Evolutionary conservation across 306 rosid species (phyloP), one percentile per base, ranked within the genome.

Genomic region (Sicyos baderoa): DNA sequence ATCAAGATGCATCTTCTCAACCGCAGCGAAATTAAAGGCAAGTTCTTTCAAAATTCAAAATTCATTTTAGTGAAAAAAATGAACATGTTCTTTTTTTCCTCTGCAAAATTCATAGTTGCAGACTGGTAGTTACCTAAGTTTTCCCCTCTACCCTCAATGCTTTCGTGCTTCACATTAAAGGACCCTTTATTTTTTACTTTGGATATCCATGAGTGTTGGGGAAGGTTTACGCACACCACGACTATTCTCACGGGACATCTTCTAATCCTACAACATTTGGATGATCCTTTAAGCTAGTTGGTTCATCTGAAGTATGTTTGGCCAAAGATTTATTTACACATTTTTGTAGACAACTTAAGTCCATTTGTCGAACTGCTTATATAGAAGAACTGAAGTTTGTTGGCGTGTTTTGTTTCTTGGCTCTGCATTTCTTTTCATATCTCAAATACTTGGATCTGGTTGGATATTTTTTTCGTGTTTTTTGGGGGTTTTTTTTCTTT

Each of bases 1-100:
- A 78, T 86, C 97, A 60, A 85, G 82, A 50, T 85, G 89, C 88
- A 78, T 82, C 70, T 90, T 94, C 81, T 86, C 96, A 44, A 73
- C 81, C 78, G 66, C 84, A 2, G 82, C 85, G 45, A 76, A 63
- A 72, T 71, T 82, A 29, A 81, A 94, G 99, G 99, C 78, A 83
- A 90, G 95, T 82, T 81, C 50, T 81, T 50, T 5, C 77, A 47
- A 49, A 40, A 40, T 40, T 40, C 11, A 40, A 7, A 40, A 9
- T 50, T 50, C 0, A 54, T 7, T 53, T 54, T 3, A 54, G 3
- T 18, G 3, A 1, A 17, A 60, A 9, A 60, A 32, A 15, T 6
- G 64, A 35, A 61, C 23, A 35, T 6, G 8, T 9, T 17, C 66
- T 29, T 22, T n/a, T 9, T 22, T 29, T 7, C n/a, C 4, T 8